phyloP scores from a whole-genome alignment of 1,284 basidiomycete species.

The Trichosporon sp. region DNA sequence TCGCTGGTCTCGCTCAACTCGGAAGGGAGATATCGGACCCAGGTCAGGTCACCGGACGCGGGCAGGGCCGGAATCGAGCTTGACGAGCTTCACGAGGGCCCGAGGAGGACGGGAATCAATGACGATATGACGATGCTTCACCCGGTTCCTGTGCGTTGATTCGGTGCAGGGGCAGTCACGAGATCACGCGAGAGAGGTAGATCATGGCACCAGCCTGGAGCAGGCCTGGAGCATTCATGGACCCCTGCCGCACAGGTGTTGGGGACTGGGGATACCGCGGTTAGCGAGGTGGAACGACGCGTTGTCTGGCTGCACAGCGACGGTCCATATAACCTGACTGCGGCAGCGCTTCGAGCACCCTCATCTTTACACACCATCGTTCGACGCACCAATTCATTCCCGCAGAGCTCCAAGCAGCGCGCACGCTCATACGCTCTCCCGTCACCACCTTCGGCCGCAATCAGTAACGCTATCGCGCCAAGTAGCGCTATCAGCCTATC shows the following conservation, averaged over 20 bases:
- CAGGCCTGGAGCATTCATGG: not conserved
- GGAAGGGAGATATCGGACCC: conserved; percentile 1
- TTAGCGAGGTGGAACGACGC: not conserved
- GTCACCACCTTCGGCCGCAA: not conserved
- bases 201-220: not conserved
- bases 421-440: not conserved
- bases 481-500: not conserved
- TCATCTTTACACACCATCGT: not conserved
- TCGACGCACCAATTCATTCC: not conserved
- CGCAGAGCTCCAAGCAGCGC: not conserved
- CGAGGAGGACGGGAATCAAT: not conserved
- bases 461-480: not conserved
- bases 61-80: not conserved
- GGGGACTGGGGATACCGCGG: not conserved
- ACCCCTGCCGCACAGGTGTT: not conserved
- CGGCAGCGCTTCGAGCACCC: not conserved
- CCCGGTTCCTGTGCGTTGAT: not conserved
- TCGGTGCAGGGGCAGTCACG: not conserved
- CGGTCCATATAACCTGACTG: not conserved
- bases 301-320: not conserved
- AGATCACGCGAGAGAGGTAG: conserved; percentile 1
- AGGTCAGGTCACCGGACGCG: not conserved
- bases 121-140: not conserved
- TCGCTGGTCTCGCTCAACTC: not conserved
- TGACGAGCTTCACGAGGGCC: not conserved